Conservation (phyloP, 164 flowering plant species). For the grape (Vitis vinifera) region ASM3070453v1 NC_081807.1:89501-90000, state of each 20-base stretch:
- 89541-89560: conserved; percentile 12
- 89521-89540: conserved; percentile 61
- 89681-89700: conserved; percentile 24
- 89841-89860: conserved; percentile 26
- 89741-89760: conserved; percentile 31
- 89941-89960: background rate
- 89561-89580: background rate
- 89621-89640: background rate
- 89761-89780: background rate
- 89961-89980: too few relatives aligned
- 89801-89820: background rate
- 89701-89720: conserved; percentile 20
- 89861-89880: conserved; percentile 25
- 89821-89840: conserved; percentile 2
- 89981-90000: too few relatives aligned
- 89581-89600: background rate
- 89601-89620: background rate
- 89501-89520: conserved; percentile 73
- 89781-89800: background rate
- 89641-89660: conserved; percentile 21
- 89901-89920: conserved; percentile 59
- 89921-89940: conserved; percentile 44
- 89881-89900: conserved; percentile 28
- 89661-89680: conserved; percentile 24
- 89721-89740: conserved; percentile 22